Evolutionary conservation across 2,329 filamentous ascomycete genomes (phyloP).

Genomic region (Cladosporium sp.): DNA sequence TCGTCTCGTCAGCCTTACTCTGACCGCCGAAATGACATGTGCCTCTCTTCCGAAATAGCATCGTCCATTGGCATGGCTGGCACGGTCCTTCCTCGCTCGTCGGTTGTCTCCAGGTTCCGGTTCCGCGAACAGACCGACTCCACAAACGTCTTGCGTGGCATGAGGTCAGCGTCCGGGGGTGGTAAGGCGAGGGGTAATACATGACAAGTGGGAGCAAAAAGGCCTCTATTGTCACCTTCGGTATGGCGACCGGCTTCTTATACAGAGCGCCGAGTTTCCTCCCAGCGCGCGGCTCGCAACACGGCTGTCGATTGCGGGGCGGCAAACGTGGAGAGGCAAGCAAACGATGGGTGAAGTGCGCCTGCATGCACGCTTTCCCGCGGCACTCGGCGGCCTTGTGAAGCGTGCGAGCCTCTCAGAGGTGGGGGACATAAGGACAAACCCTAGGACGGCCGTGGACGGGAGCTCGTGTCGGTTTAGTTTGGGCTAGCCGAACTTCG

Average conservation of each 20-base stretch:
- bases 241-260: constrained; percentile 8
- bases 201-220: background rate
- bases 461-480: constrained; percentile 7
- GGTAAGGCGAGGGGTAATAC: background rate
- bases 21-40: background rate
- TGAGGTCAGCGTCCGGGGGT: background rate
- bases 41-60: background rate
- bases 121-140: background rate
- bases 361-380: background rate
- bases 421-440: background rate
- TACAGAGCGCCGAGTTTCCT: constrained; percentile 11
- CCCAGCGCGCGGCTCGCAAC: background rate
- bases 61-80: background rate
- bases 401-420: background rate
- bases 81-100: background rate
- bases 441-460: background rate
- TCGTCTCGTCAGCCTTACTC: background rate
- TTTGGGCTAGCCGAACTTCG: constrained; percentile 6
- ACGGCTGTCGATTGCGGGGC: background rate
- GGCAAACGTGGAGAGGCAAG: background rate
- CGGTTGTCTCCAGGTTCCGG: background rate
- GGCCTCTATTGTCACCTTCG: background rate
- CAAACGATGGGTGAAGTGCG: background rate
- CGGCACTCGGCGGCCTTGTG: constrained; percentile 1
- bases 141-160: background rate